Evolutionary conservation across 2,329 filamentous ascomycete species (phyloP), one percentile per base, ranked within the genome.

Genomic region (Saccharata proteae): DNA sequence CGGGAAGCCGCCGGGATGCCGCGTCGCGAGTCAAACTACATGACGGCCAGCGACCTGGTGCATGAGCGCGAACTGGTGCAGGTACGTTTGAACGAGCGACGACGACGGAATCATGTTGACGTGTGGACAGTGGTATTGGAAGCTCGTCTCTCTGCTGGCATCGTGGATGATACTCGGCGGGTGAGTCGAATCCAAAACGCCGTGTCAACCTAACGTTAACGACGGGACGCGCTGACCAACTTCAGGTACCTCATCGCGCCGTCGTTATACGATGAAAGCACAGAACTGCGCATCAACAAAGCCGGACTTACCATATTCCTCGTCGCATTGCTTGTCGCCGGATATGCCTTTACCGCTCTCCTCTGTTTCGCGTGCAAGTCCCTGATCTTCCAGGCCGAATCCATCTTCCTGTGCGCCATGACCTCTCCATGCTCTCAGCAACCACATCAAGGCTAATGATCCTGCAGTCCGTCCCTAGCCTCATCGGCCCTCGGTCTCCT

Each of bases 131-230:
- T 65, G 61, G 62, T 65, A 66, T 41, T 67, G 63, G 63, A 54
- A 57, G 35, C 41, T 59, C 15, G 50, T 60, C 20, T 60, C 61
- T 6, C 46, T 60, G 5, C 46, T 49, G 2, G 56, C 61, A 14
- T 57, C 57, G 18, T 59, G 62, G 49, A 59, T 65, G 57, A 59
- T 66, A 27, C 40, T 66, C 17, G 62, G 59, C 47, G 63, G 62
- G 57, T 63, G 47, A 34, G 58, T 46, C 6, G n/a, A 17, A 4
- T 6, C 3, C 17, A 15, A 26, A 16, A n/a, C 14, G n/a, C 29
- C 16, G 7, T 35, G 29, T 25, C 28, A n/a, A n/a, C n/a, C n/a
- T n/a, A n/a, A n/a, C n/a, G n/a, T n/a, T n/a, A n/a, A n/a, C 30
- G 29, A 22, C 30, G 11, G 6, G 25, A 16, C 16, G 15, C 17